These are phyloP conservation scores for Podospora didyma DNA, from an alignment of 495 filamentous ascomycete species.

Conservation along the genomic window DNA sequence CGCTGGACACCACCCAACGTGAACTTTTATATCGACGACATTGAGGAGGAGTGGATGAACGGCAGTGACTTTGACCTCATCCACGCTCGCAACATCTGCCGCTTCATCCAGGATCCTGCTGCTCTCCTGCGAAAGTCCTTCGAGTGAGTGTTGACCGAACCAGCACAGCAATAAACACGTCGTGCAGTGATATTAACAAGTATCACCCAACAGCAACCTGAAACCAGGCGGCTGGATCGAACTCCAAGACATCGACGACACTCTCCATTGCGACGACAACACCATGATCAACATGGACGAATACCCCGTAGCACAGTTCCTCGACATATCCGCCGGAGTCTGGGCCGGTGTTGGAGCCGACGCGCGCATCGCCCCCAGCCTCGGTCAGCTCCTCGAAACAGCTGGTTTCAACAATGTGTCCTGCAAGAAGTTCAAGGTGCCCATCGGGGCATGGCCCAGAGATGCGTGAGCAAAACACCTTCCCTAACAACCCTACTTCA, in stretches of 20 bases:
- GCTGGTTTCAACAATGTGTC: conserved; percentile 58
- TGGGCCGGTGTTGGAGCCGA: conserved; percentile 32
- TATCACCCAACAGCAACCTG: conserved; percentile 16
- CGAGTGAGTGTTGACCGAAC: conserved; percentile 8
- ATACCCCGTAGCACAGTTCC: conserved; percentile 28
- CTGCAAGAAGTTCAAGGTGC: conserved; percentile 47
- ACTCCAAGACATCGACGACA: conserved; percentile 42
- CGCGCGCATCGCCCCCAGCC: conserved; percentile 43
- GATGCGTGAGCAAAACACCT: conserved; percentile 25
- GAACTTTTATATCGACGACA: conserved; percentile 40
- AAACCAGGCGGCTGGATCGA: conserved; percentile 52
- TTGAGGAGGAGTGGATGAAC: conserved; percentile 34
- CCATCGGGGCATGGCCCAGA: conserved; percentile 55
- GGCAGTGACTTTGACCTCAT: conserved; percentile 30
- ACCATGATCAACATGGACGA: conserved; percentile 21
- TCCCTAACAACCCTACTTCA: too few relatives aligned
- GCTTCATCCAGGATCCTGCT: conserved; percentile 40
- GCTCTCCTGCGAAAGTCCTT: conserved; percentile 26
- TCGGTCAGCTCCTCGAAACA: conserved; percentile 42
- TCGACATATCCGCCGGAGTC: conserved; percentile 22
- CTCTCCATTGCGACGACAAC: conserved; percentile 37
- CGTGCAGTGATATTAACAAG: background rate
- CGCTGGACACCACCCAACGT: conserved; percentile 34
- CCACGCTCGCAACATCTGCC: conserved; percentile 34
- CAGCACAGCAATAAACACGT: too few relatives aligned